Base-by-base conservation (phyloP, 371 early-diverging fungal species). In the Mucor saturninus region DNA sequence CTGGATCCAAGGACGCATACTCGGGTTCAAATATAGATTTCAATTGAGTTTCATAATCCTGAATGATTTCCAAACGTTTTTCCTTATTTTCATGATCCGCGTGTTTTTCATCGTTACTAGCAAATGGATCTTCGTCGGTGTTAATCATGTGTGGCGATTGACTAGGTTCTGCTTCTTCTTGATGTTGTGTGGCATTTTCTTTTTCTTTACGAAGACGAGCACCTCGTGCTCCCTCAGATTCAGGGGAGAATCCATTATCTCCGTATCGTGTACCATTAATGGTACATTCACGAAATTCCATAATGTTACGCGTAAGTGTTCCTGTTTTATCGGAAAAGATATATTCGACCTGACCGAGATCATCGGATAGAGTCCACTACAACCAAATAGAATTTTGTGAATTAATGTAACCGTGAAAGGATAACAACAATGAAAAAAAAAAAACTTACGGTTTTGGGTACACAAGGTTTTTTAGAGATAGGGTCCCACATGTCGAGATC, bases 311-410 rank as follows among this genome's bases (percentile, higher is more conserved):
- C n/a, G 99, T 99, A 37, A 99, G 80, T 3, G 99, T 98, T 9
- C 99, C 99, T 38, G 99, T 99, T 71, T 98, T 99, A 80, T 99
- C 98, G 28, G 93, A 92, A 70, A 98, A 93, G 9, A 99, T 87
- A 75, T 96, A 98, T 68, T 95, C 94, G 53, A 98, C 91, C 71
- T 95, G 94, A 49, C 99, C 98, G 30, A 95, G 76, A 58, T 99
- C 99, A 69, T 99, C 99, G 11, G 95, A 93, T 28, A 98, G 76
- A 68, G 93, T 96, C 90, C 96, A 97, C 79, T 86, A 65, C 38
- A 10, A 21, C 1, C 32, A 32, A 7, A 30, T 53, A 43, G 13
- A 42, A 14, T 42, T 4, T 28, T 30, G 9, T 9, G 5, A 48
- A 28, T 48, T 29, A 30, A 10, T 50, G 10, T 26, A 30, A 30